Percentiles rank a stretch among this genome's conserved stretches.
These are phyloP conservation scores for Trichophyton schoenleinii DNA, from an alignment of 2,329 filamentous ascomycete species.

Conservation along the genomic window DNA sequence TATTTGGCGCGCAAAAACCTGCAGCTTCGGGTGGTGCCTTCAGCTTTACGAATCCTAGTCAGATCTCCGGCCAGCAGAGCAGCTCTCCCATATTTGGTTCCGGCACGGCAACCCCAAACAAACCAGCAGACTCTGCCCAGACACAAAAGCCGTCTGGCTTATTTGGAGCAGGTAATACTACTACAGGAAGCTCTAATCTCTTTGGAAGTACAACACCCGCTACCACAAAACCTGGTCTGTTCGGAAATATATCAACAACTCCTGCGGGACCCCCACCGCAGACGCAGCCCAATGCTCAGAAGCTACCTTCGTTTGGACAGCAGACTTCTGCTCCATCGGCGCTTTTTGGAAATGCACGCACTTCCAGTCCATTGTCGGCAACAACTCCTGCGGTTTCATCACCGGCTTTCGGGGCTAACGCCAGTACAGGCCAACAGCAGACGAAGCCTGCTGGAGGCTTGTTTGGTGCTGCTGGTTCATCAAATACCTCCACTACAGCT, in stretches of 20 bases:
- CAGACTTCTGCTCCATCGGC: background rate
- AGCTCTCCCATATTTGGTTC: conserved; percentile 20
- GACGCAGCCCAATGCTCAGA: conserved; percentile 7
- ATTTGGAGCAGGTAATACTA: conserved; percentile 22
- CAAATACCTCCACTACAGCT: conserved; percentile 13
- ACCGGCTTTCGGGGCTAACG: background rate
- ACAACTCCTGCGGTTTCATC: conserved; percentile 12
- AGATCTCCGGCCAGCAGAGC: conserved; percentile 17
- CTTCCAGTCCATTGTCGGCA: conserved; percentile 14
- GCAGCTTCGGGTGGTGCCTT: conserved; percentile 9
- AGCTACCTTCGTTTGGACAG: background rate
- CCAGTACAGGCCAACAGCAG: background rate
- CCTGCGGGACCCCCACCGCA: conserved; percentile 38
- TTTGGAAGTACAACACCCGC: conserved; percentile 30
- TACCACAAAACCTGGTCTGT: conserved; percentile 24
- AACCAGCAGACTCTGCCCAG: conserved; percentile 23
- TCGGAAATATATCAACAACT: conserved; percentile 36
- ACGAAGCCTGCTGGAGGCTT: background rate
- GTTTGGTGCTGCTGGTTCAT: conserved; percentile 5
- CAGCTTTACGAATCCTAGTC: conserved; percentile 21
- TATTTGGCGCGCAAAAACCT: conserved; percentile 1
- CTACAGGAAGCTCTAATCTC: conserved; percentile 14
- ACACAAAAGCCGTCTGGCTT: conserved; percentile 21
- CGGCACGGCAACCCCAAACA: conserved; percentile 27
- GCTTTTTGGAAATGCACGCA: background rate